Evolutionary conservation across 1,284 basidiomycete species (phyloP), one percentile per base, ranked within the genome.

Genomic region (Ceratobasidium sp.): DNA sequence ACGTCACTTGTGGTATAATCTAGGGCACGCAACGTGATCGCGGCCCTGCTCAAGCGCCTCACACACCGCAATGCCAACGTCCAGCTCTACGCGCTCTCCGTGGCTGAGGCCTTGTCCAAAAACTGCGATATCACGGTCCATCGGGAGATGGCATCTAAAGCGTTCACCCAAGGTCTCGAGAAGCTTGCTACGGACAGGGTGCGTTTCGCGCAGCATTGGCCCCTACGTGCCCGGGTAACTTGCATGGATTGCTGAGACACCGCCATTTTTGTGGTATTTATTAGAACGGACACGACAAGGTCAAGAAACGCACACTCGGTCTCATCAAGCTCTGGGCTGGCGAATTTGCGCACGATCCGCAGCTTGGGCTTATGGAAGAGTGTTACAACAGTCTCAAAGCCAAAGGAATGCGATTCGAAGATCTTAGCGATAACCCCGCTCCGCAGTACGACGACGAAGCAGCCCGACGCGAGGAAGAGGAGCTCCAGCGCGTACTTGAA

Each of bases 51-150:
- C 83, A 98, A 97, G 86, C 94, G 97, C 5, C 89, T 99, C 0
- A 89, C 93, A 17, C 97, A 99, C 85, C 92, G 97, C 50, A 98
- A 94, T 84, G 94, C 97, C 17, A 99, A 98, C 82, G 98, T 99
- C 0, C 98, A 99, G 85, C 89, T 99, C 0, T 98, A 97, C 83
- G 91, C 96, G 10, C 90, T 99, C n/a, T 89, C 94, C 46, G 88
- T 98, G 15, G 90, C 92, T 2, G 96, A 97, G 83, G 91, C 95
- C 0, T 88, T 98, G 10, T 93, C 93, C 61, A 98, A 98, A 89
- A 99, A 99, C 85, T 95, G 95, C 82, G 91, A 92, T 5, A 88
- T 93, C 80, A 88, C 91, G 23, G 87, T 98, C 7, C 92, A 97
- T 83, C 90, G 93, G 71, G 97, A 99, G 85, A 89, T 99, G 74